Base-by-base conservation (phyloP, 139 green algal genomes). In the Spirogloea muscicola region DNA sequence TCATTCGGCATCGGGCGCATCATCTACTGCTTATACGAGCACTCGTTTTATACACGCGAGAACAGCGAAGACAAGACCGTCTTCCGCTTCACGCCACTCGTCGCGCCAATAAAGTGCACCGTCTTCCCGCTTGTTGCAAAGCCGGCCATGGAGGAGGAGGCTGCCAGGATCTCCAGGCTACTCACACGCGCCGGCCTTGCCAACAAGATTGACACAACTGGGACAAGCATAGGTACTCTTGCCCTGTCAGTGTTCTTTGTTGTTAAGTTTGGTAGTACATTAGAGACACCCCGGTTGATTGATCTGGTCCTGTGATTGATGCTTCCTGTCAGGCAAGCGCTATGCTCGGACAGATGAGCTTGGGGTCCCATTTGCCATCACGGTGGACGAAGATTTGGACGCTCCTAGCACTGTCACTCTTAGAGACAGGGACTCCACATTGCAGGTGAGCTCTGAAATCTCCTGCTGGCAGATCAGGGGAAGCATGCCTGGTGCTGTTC, bases 21-120 rank as follows among this genome's bases (percentile, higher is more conserved):
- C 86, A 90, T 99, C 76, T 99, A 98, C 86, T 96, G 91, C 88
- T 85, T 98, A 59, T 97, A 97, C 70, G 94, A 99, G 87, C 94
- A 99, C 86, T 77, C 74, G 34, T 98, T 93, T 84, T 96, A 96
- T 84, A 83, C 85, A 2, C 90, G 94, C 21, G 85, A 69, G 4
- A 58, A 70, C 59, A 85, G 91, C 58, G 89, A 92, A 37, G 52
- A 86, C 71, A 80, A 84, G 21, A 83, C 85, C 4, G 86, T 95
- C 0, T 91, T 95, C 82, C 49, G 72, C 36, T 98, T 99, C 87
- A 88, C 83, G 0, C 91, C 93, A 0, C 39, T 95, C 29, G 87
- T 96, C n/a, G 94, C 94, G 2, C 94, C 94, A 44, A 86, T 94
- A 78, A 99, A 99, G 88, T 91, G 85, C 62, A 96, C 93, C 3